Base-by-base conservation (phyloP, 1,139 yeast genomes). In the Candida sanyaensis region DNA sequence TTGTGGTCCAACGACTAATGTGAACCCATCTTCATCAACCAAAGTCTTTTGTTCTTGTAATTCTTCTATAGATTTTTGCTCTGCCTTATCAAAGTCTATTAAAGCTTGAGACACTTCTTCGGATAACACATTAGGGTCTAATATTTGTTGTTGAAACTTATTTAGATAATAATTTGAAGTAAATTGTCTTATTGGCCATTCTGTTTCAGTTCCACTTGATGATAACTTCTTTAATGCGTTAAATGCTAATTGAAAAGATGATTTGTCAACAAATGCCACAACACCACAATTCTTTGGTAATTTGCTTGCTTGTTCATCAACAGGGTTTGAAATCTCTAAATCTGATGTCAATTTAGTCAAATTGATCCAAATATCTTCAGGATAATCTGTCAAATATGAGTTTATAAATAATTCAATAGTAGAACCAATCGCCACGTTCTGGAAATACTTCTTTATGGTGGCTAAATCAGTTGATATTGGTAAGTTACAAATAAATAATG, bases 1-100 rank as follows among this genome's bases (percentile, higher is more conserved):
- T 63, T 88, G 92, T 43, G 87, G 77, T 6, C 96, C 92, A 29
- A 90, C 96, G 45, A 92, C 98, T 61, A 88, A 69, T 0, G 96
- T 90, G 68, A 92, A 92, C 2, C 97, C 98, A 63, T 92, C 97
- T 55, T 88, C 97, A 64, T 92, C 98, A 8, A 88, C 93, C 31
- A 84, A 64, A 43, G 79, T 77, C 32, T 81, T 73, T 70, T 78
- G 76, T 41, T 69, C 63, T 60, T 80, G 77, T 48, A 85, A 77
- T 42, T 83, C 83, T 31, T 81, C 83, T 39, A 74, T 77, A 6
- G 87, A 83, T 47, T 79, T 82, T 53, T 77, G 80, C 62, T 93
- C 99, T 26, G 85, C 83, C 48, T 75, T 69, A 58, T 86, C 89
- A 65, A 92, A 93, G 24, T 81, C 81, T 24, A 68, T 69, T 75